Evolutionary conservation across 345 rosid species (phyloP), one percentile per base, ranked within the genome.

Genomic region (Nasturtium officinale): DNA sequence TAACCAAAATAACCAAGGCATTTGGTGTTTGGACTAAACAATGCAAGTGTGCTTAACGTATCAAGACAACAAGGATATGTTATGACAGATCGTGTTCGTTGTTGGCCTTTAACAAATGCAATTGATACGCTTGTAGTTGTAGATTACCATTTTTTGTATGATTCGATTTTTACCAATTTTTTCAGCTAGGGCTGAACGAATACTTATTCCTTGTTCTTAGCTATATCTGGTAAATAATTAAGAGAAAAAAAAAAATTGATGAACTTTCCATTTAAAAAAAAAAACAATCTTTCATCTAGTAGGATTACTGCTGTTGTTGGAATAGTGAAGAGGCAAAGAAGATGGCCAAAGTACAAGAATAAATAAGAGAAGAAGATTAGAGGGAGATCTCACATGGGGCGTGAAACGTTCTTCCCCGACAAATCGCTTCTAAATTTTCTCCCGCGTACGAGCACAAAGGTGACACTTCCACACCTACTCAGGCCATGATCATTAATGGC

Each of bases 311-410:
- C 59, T 37, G 51, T 9, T 37, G 67, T 48, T 37, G 11, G 56
- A 45, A 69, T 17, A 71, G 61, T 12, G 50, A 61, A 10, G 43
- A 25, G 11, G 42, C 4, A 28, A 64, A 64, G 15, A 46, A 33
- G 32, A 65, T 35, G 21, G 53, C 45, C 17, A 13, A 29, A 18
- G 13, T 28, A n/a, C 35, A 53, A 62, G 13, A 53, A n/a, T 10
- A 16, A 3, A 0, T 38, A 29, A 28, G 15, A 50, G 32, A 74
- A 21, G 61, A 60, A 18, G 55, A 61, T 86, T 86, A 95, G 75
- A 90, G 91, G 52, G 94, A 61, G 48, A 96, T 96, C 86, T 96
- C 99, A 80, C 97, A 92, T 48, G 99, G 99, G 0, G 97, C 97
- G 37, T 92, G 99, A 75, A 92, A 92, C 26, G 96, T 92, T 84